Base-by-base conservation (phyloP, 495 filamentous ascomycete species). In the Penicillium malachiteum region DNA sequence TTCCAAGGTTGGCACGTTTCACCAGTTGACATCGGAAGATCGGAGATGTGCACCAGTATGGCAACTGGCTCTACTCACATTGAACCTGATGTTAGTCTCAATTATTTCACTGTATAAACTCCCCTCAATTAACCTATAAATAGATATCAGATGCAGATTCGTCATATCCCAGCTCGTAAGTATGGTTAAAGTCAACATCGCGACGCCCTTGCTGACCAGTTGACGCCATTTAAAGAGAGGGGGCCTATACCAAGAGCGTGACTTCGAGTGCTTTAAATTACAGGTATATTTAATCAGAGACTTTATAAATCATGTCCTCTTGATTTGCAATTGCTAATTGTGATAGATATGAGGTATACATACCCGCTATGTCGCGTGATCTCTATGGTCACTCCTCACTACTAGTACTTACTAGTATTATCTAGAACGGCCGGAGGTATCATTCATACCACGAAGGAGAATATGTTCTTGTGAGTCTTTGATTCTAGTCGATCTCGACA, bases 181-280 rank as follows among this genome's bases (percentile, higher is more conserved):
- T 66, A 11, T 47, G 43, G 35, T 32, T 30, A 13, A 21, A 6
- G 42, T 34, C 21, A 16, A 30, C 32, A 4, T 10, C 16, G 26
- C 38, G 18, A 26, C 48, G 33, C 56, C 59, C 48, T 65, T 42
- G 44, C 40, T 39, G 32, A 40, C 48, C 33, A 48, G 21, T 26
- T 26, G 21, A 4, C 21, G 21, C 4, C 14, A 71, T 62, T 3
- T 55, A 67, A 37, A 61, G 60, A 43, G 59, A 69, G 26, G 63
- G 61, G 40, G 72, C 64, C 55, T 71, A 68, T 52, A 72, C 71
- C 13, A 64, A 60, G 14, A 74, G 71, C 42, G 58, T 74, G 50
- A 72, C 73, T 1, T 77, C 74, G 4, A 75, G 69, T 50, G 66
- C 74, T 1, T 59, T 73, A 43, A 70, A 77, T 45, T 78, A 78